Evolutionary conservation across 2,329 filamentous ascomycete species (phyloP), one percentile per base, ranked within the genome.

Genomic region (Hypoxylon rubiginosum): DNA sequence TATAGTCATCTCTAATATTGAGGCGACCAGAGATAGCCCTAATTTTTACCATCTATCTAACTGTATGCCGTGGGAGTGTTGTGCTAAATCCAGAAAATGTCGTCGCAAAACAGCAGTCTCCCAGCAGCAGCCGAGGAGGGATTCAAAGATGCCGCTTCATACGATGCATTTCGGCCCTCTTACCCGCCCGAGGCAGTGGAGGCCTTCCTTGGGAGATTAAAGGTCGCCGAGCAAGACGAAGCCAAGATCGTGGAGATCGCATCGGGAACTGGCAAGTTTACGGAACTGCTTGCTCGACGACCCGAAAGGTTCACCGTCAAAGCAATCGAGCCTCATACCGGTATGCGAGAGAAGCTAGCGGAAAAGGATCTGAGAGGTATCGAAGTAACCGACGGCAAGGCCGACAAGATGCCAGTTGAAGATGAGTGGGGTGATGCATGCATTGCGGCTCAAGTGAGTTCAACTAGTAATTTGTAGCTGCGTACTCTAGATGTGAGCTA

Each of bases 201-300:
- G 19, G 77, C 79, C 36, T 84, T 94, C 17, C 83, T 94, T 3
- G 71, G 75, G 15, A 81, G 83, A 52, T 79, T 91, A n/a, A 78
- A 81, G 5, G 76, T 92, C 8, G 78, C 81, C 28, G 82, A 81
- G 26, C 73, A 81, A 17, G 55, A 78, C 6, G 79, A 81, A 49
- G 84, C 84, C 13, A 83, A 78, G 48, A 78, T 92, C 43, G 76
- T 92, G 24, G 90, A 92, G 74, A 80, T 92, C 17, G 90, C 85
- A 1, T 88, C 89, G 2, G 90, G 90, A 0, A 92, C 90, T 0
- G 91, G 91, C 26, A 92, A 92, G 73, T 89, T 92, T 73, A 92
- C 90, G 0, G 87, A 90, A 75, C 71, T 84, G 17, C 81, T 93
- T 34, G 86, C 87, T 6, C 79, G 77, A 13, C 81, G 90, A 30